A percentile compares a stretch with the other conserved stretches of the same genome.
These are phyloP conservation scores for Dactylellina sp. DNA, from an alignment of 2,329 filamentous ascomycete genomes.

Conservation along the genomic window DNA sequence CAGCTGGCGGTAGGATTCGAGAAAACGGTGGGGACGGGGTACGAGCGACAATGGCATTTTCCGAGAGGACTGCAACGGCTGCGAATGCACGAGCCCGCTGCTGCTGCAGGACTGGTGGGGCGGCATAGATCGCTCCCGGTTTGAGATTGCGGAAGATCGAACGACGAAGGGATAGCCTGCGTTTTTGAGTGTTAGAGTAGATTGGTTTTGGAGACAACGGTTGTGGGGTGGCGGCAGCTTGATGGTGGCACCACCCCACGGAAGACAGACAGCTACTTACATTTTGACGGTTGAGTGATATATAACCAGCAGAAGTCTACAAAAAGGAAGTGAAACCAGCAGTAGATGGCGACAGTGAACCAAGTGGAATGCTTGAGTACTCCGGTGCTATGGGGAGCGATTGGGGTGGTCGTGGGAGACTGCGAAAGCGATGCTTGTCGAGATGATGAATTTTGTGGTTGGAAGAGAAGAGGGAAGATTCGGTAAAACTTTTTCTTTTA, in stretches of 20 bases:
- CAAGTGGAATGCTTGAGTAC: conserved; percentile 1
- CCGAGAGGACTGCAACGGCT: conserved; percentile 48
- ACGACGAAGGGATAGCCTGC: conserved; percentile 53
- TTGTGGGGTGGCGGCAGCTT: conserved; percentile 12
- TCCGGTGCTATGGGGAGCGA: conserved; percentile 3
- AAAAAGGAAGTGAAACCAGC: conserved; percentile 11
- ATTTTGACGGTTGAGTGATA: conserved; percentile 38
- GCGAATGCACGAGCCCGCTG: conserved; percentile 51
- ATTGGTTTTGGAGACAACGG: background rate
- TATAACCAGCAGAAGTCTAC: conserved; percentile 7
- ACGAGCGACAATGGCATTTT: conserved; percentile 32
- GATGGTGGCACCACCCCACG: conserved; percentile 39
- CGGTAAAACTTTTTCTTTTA: conserved; percentile 55
- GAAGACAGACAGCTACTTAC: conserved; percentile 26
- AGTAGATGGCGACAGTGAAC: background rate
- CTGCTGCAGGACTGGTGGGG: conserved; percentile 54
- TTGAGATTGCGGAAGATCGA: conserved; percentile 56
- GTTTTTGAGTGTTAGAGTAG: conserved; percentile 1
- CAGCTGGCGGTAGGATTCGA: conserved; percentile 31
- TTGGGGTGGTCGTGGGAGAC: conserved; percentile 18
- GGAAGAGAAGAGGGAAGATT: conserved; percentile 28
- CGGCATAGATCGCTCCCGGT: conserved; percentile 52
- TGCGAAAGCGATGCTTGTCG: conserved; percentile 14
- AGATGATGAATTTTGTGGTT: conserved; percentile 23
- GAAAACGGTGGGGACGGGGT: conserved; percentile 49